phyloP scores from a whole-genome alignment of 495 filamentous ascomycete genomes.

The Gamarada debralockiae region DNA sequence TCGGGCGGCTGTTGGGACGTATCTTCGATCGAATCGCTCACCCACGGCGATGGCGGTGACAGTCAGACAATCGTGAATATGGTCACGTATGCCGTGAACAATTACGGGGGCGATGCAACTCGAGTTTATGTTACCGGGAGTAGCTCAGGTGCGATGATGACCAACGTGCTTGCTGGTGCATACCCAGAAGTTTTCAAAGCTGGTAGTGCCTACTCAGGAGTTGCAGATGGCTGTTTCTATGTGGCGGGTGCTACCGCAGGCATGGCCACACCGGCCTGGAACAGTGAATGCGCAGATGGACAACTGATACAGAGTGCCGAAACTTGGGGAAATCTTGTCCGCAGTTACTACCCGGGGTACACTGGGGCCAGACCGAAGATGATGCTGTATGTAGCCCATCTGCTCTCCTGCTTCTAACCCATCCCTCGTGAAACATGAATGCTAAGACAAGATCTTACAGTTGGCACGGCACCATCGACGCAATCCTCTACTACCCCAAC shows the following conservation, averaged over 20 bases:
- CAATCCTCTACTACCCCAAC: constrained; percentile 42
- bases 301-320: constrained; percentile 37
- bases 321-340: constrained; percentile 45
- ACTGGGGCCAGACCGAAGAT: constrained; percentile 41
- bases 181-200: constrained; percentile 40
- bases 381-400: constrained; percentile 39
- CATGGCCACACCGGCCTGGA: constrained; percentile 44
- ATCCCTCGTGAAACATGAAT: neutral
- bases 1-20: constrained; percentile 60
- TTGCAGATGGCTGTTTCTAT: constrained; percentile 57
- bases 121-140: constrained; percentile 45
- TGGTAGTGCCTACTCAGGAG: constrained; percentile 52
- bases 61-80: constrained; percentile 59
- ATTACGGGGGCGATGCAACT: constrained; percentile 39
- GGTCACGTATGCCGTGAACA: constrained; percentile 42
- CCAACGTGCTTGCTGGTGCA: constrained; percentile 34
- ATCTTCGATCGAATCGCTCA: constrained; percentile 46
- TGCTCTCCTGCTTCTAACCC: neutral
- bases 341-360: constrained; percentile 45
- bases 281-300: constrained; percentile 40
- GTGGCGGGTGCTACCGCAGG: constrained; percentile 34
- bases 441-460: constrained; percentile 19
- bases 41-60: constrained; percentile 53
- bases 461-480: constrained; percentile 47
- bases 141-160: constrained; percentile 51